Evolutionary conservation across 2,329 filamentous ascomycete species (phyloP).

Genomic region (Zymoseptoria pseudotritici): DNA sequence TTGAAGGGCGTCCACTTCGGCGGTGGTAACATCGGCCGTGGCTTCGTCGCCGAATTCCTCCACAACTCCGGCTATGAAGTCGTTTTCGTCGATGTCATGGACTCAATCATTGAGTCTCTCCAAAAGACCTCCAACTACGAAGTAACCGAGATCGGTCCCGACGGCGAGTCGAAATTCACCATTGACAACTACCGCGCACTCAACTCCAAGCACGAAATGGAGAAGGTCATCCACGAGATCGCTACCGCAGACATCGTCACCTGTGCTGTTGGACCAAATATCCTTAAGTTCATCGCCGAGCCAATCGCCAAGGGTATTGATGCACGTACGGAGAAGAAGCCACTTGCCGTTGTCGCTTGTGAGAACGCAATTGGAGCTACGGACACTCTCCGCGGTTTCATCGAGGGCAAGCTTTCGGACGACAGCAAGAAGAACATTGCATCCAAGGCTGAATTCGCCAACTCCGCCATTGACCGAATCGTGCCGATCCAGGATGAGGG

Average conservation of each 20-base stretch:
- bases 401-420: constrained; percentile 60
- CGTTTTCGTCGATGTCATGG: constrained; percentile 91
- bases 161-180: constrained; percentile 70
- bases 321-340: constrained; percentile 56
- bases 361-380: constrained; percentile 97
- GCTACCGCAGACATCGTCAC: constrained; percentile 83
- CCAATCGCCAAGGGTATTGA: constrained; percentile 93
- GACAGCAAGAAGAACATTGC: constrained; percentile 61
- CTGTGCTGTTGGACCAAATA: constrained; percentile 91
- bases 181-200: constrained; percentile 96
- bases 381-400: constrained; percentile 73
- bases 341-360: constrained; percentile 88
- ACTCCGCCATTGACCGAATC: constrained; percentile 97
- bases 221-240: constrained; percentile 76
- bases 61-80: constrained; percentile 94
- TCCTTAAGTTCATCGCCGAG: constrained; percentile 92
- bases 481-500: constrained; percentile 80
- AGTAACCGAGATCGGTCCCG: constrained; percentile 84
- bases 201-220: constrained; percentile 83
- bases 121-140: constrained; percentile 72
- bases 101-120: constrained; percentile 69
- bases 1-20: constrained; percentile 48
- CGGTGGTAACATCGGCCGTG: constrained; percentile 48
- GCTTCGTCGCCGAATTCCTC: constrained; percentile 85
- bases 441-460: constrained; percentile 79